Evolutionary conservation across 1,284 basidiomycete genomes (phyloP).

Genomic region (Ustilago loliicola): DNA sequence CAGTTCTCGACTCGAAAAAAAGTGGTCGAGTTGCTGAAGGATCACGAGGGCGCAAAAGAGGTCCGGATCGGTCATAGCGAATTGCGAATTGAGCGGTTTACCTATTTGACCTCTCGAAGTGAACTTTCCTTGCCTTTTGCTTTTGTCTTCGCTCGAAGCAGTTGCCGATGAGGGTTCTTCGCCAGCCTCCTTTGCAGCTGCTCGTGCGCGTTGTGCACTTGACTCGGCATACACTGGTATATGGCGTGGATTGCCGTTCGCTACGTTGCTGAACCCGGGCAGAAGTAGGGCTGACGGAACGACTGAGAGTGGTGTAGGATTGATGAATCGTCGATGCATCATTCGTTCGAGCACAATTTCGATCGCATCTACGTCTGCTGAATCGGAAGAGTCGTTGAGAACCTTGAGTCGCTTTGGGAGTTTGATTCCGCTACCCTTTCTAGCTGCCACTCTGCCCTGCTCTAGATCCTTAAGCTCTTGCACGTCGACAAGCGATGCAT

Average conservation of each 20-base stretch:
- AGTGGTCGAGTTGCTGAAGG: conserved; percentile 22
- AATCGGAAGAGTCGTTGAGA: conserved; percentile 27
- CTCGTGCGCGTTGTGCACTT: conserved; percentile 41
- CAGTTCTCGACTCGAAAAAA: conserved; percentile 41
- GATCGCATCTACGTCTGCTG: conserved; percentile 44
- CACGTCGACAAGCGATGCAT: conserved; percentile 39
- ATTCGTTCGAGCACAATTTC: conserved; percentile 49
- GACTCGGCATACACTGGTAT: conserved; percentile 55
- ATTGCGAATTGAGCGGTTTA: conserved; percentile 48
- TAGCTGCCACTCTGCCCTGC: conserved; percentile 18
- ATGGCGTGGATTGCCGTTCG: conserved; percentile 50
- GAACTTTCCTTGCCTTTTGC: conserved; percentile 40
- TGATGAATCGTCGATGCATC: conserved; percentile 56
- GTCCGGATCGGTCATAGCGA: conserved; percentile 42
- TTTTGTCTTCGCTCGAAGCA: conserved; percentile 39
- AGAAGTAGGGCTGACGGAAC: conserved; percentile 46
- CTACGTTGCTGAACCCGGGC: conserved; percentile 43
- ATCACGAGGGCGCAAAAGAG: conserved; percentile 38
- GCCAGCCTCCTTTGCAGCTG: conserved; percentile 6
- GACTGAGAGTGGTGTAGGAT: conserved; percentile 41
- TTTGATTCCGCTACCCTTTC: conserved; percentile 20
- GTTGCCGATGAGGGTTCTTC: conserved; percentile 17
- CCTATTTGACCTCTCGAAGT: conserved; percentile 55
- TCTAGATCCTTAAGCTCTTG: conserved; percentile 49
- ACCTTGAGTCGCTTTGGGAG: conserved; percentile 43